Evolutionary conservation across 139 green algal genomes (phyloP).

Genomic region (Edaphochlamys debaryana): DNA sequence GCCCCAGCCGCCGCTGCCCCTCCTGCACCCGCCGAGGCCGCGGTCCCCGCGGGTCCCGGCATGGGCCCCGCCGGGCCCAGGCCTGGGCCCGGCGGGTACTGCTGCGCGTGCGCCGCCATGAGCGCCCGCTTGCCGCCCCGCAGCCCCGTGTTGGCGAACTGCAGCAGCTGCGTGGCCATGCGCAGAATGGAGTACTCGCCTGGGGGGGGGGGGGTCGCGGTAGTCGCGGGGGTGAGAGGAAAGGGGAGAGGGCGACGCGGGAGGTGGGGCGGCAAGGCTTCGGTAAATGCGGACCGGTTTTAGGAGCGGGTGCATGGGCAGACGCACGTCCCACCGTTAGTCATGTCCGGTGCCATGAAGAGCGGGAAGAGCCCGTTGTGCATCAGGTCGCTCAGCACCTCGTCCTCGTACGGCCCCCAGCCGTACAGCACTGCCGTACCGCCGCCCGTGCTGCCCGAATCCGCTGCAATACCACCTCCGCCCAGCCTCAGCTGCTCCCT

Average conservation of each 20-base stretch:
- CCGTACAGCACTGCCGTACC: too few relatives aligned
- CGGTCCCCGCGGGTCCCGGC: neutral
- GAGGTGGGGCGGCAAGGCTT: neutral
- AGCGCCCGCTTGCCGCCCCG: neutral
- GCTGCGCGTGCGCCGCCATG: neutral
- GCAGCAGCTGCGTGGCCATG: conserved; percentile 13
- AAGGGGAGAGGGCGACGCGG: too few relatives aligned
- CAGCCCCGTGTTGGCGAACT: conserved; percentile 33
- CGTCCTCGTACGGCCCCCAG: conserved; percentile 32
- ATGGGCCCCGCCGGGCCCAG: too few relatives aligned
- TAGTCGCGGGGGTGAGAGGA: too few relatives aligned
- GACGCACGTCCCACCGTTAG: too few relatives aligned
- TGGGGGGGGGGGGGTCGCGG: too few relatives aligned
- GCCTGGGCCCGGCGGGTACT: neutral
- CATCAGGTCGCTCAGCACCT: conserved; percentile 26
- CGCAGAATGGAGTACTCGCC: conserved; percentile 12
- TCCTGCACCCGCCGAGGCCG: neutral
- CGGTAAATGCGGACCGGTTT: too few relatives aligned
- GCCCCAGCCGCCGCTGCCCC: neutral
- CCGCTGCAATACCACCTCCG: too few relatives aligned
- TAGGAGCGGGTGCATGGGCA: too few relatives aligned
- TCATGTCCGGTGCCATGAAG: conserved; percentile 1
- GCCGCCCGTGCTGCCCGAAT: too few relatives aligned
- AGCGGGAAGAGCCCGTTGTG: conserved; percentile 9
- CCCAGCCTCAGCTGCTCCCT: too few relatives aligned